Conservation (phyloP, 176 grass and related monocot species). For the Alloteropsis semialata region DNA sequence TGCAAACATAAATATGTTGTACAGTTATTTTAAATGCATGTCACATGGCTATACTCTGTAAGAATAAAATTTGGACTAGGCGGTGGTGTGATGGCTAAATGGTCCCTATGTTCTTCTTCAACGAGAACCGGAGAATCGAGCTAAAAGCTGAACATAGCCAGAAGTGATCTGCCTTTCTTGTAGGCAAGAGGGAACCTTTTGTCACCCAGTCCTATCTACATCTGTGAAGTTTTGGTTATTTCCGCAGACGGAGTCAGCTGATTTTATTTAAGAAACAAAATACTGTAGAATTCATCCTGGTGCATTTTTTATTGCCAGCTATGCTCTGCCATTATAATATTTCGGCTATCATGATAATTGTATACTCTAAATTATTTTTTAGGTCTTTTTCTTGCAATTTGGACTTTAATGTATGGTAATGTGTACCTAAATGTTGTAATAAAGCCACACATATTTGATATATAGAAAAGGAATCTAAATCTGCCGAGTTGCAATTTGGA, state of each 20-base stretch:
- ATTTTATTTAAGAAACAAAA: neutral
- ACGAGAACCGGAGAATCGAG: neutral
- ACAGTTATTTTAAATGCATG: neutral
- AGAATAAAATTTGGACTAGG: neutral
- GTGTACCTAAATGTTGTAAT: neutral
- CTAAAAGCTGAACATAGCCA: neutral
- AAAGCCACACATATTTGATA: neutral
- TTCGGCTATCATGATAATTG: neutral
- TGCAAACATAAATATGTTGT: neutral
- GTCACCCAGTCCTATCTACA: neutral
- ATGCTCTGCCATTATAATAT: neutral
- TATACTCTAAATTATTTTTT: neutral
- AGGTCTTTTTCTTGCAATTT: neutral
- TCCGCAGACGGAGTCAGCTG: neutral
- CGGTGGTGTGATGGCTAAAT: neutral
- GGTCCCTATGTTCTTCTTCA: neutral
- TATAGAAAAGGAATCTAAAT: no score
- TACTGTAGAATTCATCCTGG: neutral
- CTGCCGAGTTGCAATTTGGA: slow-evolving; percentile 6
- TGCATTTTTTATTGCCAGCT: neutral
- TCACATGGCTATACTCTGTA: neutral
- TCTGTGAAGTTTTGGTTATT: neutral
- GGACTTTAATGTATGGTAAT: neutral
- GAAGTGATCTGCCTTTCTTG: neutral
- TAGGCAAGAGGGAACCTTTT: neutral